These are phyloP conservation scores for Larix kaempferi DNA, from an alignment of 75 land plant species.

Conservation along the genomic window DNA sequence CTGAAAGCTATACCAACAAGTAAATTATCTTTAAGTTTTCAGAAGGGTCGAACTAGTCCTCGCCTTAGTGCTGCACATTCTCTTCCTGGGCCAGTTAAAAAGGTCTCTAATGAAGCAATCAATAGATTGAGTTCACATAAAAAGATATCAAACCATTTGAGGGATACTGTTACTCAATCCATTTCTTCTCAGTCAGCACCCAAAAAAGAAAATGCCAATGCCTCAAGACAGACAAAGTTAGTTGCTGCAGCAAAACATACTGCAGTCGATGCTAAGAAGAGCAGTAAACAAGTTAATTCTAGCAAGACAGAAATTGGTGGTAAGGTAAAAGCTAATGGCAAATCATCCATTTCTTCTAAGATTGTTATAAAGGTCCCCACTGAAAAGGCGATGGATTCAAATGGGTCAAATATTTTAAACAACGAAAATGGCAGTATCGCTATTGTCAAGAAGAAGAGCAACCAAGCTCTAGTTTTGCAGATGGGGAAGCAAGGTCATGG, in stretches of 20 bases:
- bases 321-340: background rate
- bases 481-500: background rate
- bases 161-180: background rate
- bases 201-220: background rate
- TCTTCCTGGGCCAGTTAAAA: constrained; percentile 5
- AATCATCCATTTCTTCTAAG: background rate
- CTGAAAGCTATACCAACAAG: background rate
- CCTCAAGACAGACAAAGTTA: background rate
- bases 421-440: constrained; percentile 4
- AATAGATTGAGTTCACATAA: constrained; percentile 11
- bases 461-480: background rate
- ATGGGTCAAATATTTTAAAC: background rate
- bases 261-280: background rate
- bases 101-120: constrained; percentile 9
- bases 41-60: background rate
- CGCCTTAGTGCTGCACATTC: constrained; percentile 7
- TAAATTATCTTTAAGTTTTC: constrained; percentile 5
- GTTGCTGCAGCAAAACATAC: constrained; percentile 1
- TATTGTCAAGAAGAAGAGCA: constrained; percentile 4
- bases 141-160: background rate
- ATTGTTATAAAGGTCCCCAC: background rate
- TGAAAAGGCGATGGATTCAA: background rate
- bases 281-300: background rate
- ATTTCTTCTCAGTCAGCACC: background rate
- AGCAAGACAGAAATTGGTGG: background rate